Evolutionary conservation across 2,329 filamentous ascomycete genomes (phyloP).

Genomic region (Curvularia eragrostidis): DNA sequence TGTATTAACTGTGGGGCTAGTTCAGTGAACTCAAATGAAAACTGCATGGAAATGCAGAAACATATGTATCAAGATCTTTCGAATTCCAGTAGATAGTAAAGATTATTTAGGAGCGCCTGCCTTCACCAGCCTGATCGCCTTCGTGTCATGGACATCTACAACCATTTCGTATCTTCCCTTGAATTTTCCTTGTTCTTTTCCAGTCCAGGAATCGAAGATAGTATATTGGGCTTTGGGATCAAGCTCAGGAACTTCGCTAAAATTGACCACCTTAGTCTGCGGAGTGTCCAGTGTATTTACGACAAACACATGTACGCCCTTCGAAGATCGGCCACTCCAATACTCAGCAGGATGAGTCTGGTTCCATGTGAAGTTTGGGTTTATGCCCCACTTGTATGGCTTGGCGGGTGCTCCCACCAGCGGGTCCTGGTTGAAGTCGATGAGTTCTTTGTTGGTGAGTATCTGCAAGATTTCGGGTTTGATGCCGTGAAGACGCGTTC

Average conservation of each 20-base stretch:
- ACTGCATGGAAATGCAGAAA: too few species aligned
- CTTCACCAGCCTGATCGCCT: constrained; percentile 3
- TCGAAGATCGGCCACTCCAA: constrained; percentile 34
- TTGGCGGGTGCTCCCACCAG: constrained; percentile 50
- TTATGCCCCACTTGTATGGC: constrained; percentile 57
- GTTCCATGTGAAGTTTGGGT: constrained; percentile 60
- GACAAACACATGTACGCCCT: constrained; percentile 35
- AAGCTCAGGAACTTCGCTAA: constrained; percentile 32
- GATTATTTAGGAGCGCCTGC: neutral
- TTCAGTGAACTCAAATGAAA: too few species aligned
- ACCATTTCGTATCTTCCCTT: constrained; percentile 1
- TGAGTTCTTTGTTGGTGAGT: constrained; percentile 50
- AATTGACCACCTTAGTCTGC: constrained; percentile 22
- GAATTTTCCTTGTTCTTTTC: constrained; percentile 12
- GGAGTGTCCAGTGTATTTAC: constrained; percentile 33
- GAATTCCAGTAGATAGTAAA: neutral
- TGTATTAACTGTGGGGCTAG: too few species aligned
- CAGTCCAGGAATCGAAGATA: constrained; percentile 32
- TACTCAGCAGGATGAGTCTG: constrained; percentile 38
- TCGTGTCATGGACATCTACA: constrained; percentile 9
- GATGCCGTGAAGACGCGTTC: constrained; percentile 49
- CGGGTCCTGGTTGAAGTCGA: constrained; percentile 56
- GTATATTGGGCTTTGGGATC: constrained; percentile 19
- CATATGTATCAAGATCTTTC: neutral
- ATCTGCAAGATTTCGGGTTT: constrained; percentile 50